Base-by-base conservation (phyloP, 1,284 basidiomycete species). In the Butyriboletus regius region DNA sequence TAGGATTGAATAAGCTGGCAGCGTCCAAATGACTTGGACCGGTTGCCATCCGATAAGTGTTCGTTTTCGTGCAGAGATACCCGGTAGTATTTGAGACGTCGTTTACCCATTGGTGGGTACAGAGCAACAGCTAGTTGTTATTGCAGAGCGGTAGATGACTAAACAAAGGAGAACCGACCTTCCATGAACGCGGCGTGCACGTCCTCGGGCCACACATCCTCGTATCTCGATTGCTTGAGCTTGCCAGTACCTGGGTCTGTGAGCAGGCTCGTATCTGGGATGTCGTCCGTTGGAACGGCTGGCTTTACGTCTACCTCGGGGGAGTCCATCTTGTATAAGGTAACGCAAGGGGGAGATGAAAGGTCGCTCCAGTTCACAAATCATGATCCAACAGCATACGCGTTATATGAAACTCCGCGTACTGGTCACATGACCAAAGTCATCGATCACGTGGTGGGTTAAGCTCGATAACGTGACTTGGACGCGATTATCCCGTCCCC, bases 121-220 rank as follows among this genome's bases (percentile, higher is more conserved):
- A 66, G n/a, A 36, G 55, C 46, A 26, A 67, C 48, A 14, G 63
- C 63, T 66, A 43, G 5, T 33, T 37, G 28, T 50, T 18, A 48
- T 63, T 43, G 47, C 32, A 55, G 49, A 47, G 34, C 31, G 17
- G 12, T 33, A 33, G 13, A 45, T 12, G 20, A 31, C 15, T 7
- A 18, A 42, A 38, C 18, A 38, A 15, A 4, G 7, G 13, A 14
- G 34, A 39, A 53, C 63, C 4, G 14, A 68, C 63, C 63, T 67
- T 66, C 67, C 63, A 69, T 69, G 34, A 66, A 66, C 12, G 67
- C 63, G 45, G 63, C 63, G 63, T 66, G 67, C 49, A 66, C 67
- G 35, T 66, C 65, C 20, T 64, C 66, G 1, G 66, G 60, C 63
- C 63, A 66, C 26, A 69, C 67, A 31, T 66, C 63, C 32, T 66